Base-by-base conservation (phyloP, 768 basidiomycete genomes). In the Russula griseocarnosa region DNA sequence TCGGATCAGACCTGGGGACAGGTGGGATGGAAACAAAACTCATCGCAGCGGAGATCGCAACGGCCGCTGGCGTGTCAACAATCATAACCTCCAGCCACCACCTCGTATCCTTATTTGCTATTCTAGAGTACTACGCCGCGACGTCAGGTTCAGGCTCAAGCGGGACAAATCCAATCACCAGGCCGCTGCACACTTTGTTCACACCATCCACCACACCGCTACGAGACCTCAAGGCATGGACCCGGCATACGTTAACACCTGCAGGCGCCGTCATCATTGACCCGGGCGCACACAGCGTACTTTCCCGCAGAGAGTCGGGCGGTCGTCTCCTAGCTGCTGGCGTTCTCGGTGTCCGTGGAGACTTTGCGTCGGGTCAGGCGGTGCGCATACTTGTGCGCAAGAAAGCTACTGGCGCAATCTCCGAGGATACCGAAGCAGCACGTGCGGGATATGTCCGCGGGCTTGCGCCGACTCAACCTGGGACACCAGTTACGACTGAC, bases 21-120 rank as follows among this genome's bases (percentile, higher is more conserved):
- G 97, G 97, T 0, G 97, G 97, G 4, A 98, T 98, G 97, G 94
- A 97, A 75, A 99, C 97, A 3, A 99, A 98, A 72, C 84, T 98
- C 69, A 97, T 98, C 67, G 97, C 97, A 1, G 96, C 97, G 0
- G 97, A 99, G 71, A 93, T 99, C 34, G 94, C 96, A 5, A 96
- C 92, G 0, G 94, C 87, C 0, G 96, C 95, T 0, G 97, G 97
- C 8, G 94, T 96, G 36, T 86, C 91, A 5, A 97, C 96, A 0
- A 81, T 98, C 50, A 91, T 99, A 70, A 86, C 88, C 53, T 89
- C 91, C 24, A 94, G 92, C 75, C 89, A 86, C 69, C 78, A 82
- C 28, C 91, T 93, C 0, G 78, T 82, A 52, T 83, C 82, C 70
- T 86, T 98, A 62, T 81, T 90, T 68, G 76, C 78, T 18, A 94